These are phyloP conservation scores for Musa troglodytarum DNA, from an alignment of 176 grass and related monocot genomes.

Conservation along the genomic window DNA sequence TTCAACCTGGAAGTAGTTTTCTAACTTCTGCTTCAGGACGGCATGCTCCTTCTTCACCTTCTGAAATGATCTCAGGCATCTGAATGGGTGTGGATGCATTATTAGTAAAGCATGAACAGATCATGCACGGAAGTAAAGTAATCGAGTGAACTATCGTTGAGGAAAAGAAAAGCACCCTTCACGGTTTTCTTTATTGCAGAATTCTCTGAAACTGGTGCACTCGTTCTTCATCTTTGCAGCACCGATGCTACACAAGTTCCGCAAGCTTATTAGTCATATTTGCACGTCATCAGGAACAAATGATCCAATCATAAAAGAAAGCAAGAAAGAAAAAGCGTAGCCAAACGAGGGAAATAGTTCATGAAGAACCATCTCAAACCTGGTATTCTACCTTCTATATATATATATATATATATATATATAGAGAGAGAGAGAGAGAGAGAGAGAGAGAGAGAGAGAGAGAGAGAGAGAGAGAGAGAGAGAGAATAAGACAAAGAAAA, in stretches of 20 bases:
- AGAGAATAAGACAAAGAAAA: too few relatives aligned
- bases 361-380: neutral
- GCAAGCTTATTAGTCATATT: neutral
- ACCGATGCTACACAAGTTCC: neutral
- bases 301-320: neutral
- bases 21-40: constrained; percentile 67
- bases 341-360: neutral
- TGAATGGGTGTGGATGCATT: constrained; percentile 26
- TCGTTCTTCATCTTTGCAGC: constrained; percentile 87
- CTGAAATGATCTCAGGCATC: constrained; percentile 71
- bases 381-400: too few relatives aligned
- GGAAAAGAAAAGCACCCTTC: constrained; percentile 45
- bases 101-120: neutral
- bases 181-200: constrained; percentile 51
- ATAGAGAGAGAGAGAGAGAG: too few relatives aligned
- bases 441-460: too few relatives aligned
- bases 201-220: constrained; percentile 65
- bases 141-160: neutral
- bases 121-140: neutral
- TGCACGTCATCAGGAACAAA: too few relatives aligned
- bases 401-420: neutral
- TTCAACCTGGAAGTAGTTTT: constrained; percentile 94
- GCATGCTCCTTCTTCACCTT: constrained; percentile 85
- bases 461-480: too few relatives aligned
- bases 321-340: neutral